phyloP scores from a whole-genome alignment of 2,329 filamentous ascomycete genomes.

The Fusarium chlamydosporum region DNA sequence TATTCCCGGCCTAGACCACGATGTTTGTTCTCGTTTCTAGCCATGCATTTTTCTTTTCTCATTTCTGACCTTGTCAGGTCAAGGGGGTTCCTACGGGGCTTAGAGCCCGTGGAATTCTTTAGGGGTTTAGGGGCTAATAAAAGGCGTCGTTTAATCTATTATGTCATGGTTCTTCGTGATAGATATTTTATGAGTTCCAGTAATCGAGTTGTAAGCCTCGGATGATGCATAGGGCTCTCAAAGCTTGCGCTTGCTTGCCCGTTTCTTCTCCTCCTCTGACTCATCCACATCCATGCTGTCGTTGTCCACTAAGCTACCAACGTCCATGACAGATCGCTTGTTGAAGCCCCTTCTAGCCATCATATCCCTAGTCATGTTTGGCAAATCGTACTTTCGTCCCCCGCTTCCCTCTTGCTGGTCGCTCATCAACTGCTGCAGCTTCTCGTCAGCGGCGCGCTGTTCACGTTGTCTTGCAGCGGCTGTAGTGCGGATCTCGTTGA shows the following conservation, averaged over 20 bases:
- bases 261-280: slow-evolving; percentile 65
- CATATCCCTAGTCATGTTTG: slow-evolving; percentile 44
- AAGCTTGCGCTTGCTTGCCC: slow-evolving; percentile 68
- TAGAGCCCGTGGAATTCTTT: slow-evolving; percentile 32
- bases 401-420: slow-evolving; percentile 61
- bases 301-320: slow-evolving; percentile 60
- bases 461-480: slow-evolving; percentile 69
- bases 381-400: slow-evolving; percentile 50
- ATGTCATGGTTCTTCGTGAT: slow-evolving; percentile 51
- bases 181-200: slow-evolving; percentile 32
- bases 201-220: not conserved
- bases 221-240: slow-evolving; percentile 44
- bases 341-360: slow-evolving; percentile 49
- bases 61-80: slow-evolving; percentile 31
- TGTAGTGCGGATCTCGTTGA: slow-evolving; percentile 72
- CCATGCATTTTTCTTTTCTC: slow-evolving; percentile 37
- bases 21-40: slow-evolving; percentile 33
- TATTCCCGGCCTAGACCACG: slow-evolving; percentile 37
- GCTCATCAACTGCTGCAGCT: slow-evolving; percentile 64
- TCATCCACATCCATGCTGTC: slow-evolving; percentile 71
- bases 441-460: slow-evolving; percentile 62
- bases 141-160: slow-evolving; percentile 49
- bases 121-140: slow-evolving; percentile 41
- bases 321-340: slow-evolving; percentile 60
- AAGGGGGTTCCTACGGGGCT: slow-evolving; percentile 18